phyloP scores from a whole-genome alignment of 1,284 basidiomycete species.

The Pseudozyma flocculosa region DNA sequence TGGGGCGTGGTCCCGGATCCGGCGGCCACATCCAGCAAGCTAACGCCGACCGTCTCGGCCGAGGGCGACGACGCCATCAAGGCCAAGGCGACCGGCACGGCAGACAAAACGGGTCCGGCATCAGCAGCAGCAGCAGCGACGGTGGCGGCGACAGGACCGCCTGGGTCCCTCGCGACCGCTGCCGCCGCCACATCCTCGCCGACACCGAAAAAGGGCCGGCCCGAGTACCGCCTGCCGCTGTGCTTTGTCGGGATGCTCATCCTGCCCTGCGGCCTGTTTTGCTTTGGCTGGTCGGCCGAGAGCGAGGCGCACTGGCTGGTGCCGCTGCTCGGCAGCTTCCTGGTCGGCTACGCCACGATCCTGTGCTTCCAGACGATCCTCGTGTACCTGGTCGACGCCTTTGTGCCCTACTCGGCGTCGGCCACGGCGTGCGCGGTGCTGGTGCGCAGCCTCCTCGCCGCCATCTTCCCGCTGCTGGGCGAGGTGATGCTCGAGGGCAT shows the following conservation, averaged over 20 bases:
- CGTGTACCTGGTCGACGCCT: conserved; percentile 60
- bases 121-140: too few species aligned
- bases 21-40: too few species aligned
- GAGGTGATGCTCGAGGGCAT: conserved; percentile 60
- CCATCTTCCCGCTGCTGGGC: conserved; percentile 60
- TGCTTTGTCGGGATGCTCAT: conserved; percentile 61
- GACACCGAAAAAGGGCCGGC: conserved; percentile 29
- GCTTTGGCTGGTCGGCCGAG: conserved; percentile 54
- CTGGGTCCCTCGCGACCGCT: too few species aligned
- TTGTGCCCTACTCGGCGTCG: conserved; percentile 61
- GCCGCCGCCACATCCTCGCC: neutral
- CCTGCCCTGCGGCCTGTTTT: conserved; percentile 60
- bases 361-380: conserved; percentile 61
- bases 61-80: conserved; percentile 3
- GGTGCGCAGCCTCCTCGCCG: conserved; percentile 58
- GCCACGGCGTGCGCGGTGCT: conserved; percentile 59
- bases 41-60: too few species aligned
- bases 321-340: conserved; percentile 39
- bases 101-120: neutral
- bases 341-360: conserved; percentile 52
- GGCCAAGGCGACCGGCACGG: neutral
- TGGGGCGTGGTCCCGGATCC: too few species aligned
- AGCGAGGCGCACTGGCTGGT: conserved; percentile 36
- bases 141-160: too few species aligned
- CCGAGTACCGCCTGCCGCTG: conserved; percentile 57